A percentile compares a stretch with the other conserved stretches of the same genome.
These are phyloP conservation scores for Pseudocercospora cruenta DNA, from an alignment of 2,329 filamentous ascomycete genomes.

Conservation along the genomic window DNA sequence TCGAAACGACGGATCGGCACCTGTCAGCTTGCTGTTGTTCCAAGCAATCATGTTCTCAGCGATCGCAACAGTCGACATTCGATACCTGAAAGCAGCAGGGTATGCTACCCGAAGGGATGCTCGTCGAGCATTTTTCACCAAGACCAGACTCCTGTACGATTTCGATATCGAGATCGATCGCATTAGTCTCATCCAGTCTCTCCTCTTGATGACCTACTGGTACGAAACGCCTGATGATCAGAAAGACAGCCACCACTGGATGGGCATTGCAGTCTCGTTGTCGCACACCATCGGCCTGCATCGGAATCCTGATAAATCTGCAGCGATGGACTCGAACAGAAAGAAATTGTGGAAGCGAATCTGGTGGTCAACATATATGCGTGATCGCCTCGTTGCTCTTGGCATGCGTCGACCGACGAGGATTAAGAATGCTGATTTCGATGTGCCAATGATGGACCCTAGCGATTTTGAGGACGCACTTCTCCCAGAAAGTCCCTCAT, in stretches of 20 bases:
- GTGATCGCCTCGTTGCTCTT: slow-evolving; percentile 86
- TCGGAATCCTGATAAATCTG: slow-evolving; percentile 76
- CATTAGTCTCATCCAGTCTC: slow-evolving; percentile 82
- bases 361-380: slow-evolving; percentile 98
- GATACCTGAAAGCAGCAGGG: slow-evolving; percentile 74
- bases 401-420: slow-evolving; percentile 91
- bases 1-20: slow-evolving; percentile 67
- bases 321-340: slow-evolving; percentile 69
- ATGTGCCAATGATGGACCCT: slow-evolving; percentile 85
- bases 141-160: slow-evolving; percentile 86
- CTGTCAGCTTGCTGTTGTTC: slow-evolving; percentile 83
- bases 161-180: slow-evolving; percentile 94
- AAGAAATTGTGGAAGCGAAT: slow-evolving; percentile 91
- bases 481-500: slow-evolving; percentile 64
- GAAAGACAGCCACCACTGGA: slow-evolving; percentile 99
- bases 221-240: slow-evolving; percentile 96
- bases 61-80: slow-evolving; percentile 83
- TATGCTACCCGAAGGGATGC: slow-evolving; percentile 79
- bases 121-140: slow-evolving; percentile 85
- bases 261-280: slow-evolving; percentile 91
- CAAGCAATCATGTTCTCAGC: slow-evolving; percentile 95
- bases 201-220: slow-evolving; percentile 95
- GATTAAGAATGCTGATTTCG: slow-evolving; percentile 91
- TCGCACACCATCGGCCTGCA: slow-evolving; percentile 93
- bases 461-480: slow-evolving; percentile 79